Evolutionary conservation across 768 basidiomycete genomes (phyloP).

Genomic region (Pisolithus sp.): DNA sequence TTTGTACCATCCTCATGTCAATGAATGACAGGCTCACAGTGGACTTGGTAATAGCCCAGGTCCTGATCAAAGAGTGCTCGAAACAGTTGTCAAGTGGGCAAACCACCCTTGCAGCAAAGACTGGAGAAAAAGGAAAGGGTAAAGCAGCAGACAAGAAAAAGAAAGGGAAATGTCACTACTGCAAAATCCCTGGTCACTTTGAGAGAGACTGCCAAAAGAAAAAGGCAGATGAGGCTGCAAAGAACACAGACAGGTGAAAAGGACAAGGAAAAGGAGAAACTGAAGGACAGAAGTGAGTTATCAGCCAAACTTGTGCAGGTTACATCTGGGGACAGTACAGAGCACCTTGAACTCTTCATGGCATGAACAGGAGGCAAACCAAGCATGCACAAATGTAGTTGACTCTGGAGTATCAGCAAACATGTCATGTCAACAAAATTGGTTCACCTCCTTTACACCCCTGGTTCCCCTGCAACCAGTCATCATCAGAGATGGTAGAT

Average conservation of each 20-base stretch:
- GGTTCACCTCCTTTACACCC: neutral
- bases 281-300: too few relatives aligned
- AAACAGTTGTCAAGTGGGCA: too few relatives aligned
- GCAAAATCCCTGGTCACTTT: neutral
- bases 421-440: neutral
- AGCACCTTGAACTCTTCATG: neutral
- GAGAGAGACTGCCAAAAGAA: too few relatives aligned
- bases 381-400: too few relatives aligned
- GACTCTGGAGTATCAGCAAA: neutral
- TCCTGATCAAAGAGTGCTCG: too few relatives aligned
- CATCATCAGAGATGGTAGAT: neutral
- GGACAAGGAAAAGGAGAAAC: too few relatives aligned
- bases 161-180: neutral
- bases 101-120: neutral
- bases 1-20: too few relatives aligned
- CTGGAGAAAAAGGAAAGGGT: neutral
- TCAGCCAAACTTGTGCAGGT: neutral
- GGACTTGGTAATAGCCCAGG: too few relatives aligned
- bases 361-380: neutral
- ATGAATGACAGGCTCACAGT: too few relatives aligned
- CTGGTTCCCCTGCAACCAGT: neutral
- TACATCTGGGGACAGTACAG: too few relatives aligned
- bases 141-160: neutral
- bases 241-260: too few relatives aligned
- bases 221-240: too few relatives aligned